phyloP scores from a whole-genome alignment of 2,329 filamentous ascomycete species.

The Ophidiomyces ophidiicola region DNA sequence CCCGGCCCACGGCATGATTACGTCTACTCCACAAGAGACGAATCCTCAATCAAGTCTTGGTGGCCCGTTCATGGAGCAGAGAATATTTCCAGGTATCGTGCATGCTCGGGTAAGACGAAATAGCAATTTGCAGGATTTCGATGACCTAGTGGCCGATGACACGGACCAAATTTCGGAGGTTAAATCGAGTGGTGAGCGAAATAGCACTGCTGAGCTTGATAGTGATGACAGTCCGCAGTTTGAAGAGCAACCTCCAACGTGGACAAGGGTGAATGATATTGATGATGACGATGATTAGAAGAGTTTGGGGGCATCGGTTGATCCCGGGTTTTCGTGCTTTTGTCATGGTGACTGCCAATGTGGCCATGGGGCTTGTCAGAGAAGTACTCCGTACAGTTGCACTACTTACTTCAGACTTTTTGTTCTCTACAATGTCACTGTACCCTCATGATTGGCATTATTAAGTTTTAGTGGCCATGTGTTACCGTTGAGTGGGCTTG shows the following conservation, averaged over 20 bases:
- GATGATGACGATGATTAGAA: constrained; percentile 4
- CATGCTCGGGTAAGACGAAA: constrained; percentile 23
- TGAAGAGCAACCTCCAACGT: constrained; percentile 4
- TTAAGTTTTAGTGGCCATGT: too few species aligned
- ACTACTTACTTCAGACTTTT: too few species aligned
- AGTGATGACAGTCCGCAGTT: constrained; percentile 8
- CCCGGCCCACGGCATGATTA: background rate
- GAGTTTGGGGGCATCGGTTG: too few species aligned
- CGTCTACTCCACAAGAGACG: constrained; percentile 3
- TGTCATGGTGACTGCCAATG: background rate
- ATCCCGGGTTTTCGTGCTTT: background rate
- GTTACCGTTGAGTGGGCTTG: too few species aligned
- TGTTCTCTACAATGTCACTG: too few species aligned
- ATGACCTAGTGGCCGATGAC: background rate
- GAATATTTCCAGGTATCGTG: constrained; percentile 34
- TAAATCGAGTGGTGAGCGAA: background rate
- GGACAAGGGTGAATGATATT: constrained; percentile 7
- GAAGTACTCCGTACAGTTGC: too few species aligned
- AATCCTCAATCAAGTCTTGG: constrained; percentile 1
- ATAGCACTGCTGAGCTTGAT: background rate
- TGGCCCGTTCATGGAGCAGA: constrained; percentile 23
- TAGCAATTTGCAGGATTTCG: constrained; percentile 4
- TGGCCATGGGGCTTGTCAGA: too few species aligned
- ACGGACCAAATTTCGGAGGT: background rate
- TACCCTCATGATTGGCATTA: too few species aligned